Evolutionary conservation across 495 filamentous ascomycete species (phyloP).

Genomic region (Talaromyces nanjingensis): DNA sequence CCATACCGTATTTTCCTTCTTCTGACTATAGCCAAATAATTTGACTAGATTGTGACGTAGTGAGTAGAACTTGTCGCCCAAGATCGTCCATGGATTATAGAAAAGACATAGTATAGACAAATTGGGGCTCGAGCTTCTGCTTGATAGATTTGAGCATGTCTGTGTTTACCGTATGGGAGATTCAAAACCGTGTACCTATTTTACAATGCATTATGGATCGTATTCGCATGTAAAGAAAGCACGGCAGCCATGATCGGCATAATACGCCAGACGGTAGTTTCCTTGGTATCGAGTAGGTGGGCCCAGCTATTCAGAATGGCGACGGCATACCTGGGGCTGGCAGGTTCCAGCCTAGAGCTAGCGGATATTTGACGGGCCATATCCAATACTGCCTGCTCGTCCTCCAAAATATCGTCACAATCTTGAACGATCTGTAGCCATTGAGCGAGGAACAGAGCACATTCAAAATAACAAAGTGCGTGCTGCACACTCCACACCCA

Average conservation of each 20-base stretch:
- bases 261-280: not conserved
- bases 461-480: slow-evolving; percentile 41
- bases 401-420: not conserved
- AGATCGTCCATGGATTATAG: no score
- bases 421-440: slow-evolving; percentile 27
- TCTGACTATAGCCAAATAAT: no score
- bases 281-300: not conserved
- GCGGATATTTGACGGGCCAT: not conserved
- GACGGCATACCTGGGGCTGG: not conserved
- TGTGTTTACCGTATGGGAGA: not conserved
- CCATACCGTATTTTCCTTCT: no score
- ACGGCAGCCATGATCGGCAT: not conserved
- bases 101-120: no score
- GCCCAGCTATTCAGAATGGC: not conserved
- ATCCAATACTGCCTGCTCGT: not conserved
- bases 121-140: no score
- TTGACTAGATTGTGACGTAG: no score
- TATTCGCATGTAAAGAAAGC: not conserved
- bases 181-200: not conserved
- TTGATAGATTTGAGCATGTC: not conserved
- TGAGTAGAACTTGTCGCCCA: no score
- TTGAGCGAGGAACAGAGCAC: slow-evolving; percentile 39
- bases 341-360: not conserved
- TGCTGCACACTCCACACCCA: slow-evolving; percentile 45
- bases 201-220: not conserved